These are phyloP conservation scores for Nakaseomyces delphensis DNA, from an alignment of 1,139 yeast genomes.

Conservation along the genomic window DNA sequence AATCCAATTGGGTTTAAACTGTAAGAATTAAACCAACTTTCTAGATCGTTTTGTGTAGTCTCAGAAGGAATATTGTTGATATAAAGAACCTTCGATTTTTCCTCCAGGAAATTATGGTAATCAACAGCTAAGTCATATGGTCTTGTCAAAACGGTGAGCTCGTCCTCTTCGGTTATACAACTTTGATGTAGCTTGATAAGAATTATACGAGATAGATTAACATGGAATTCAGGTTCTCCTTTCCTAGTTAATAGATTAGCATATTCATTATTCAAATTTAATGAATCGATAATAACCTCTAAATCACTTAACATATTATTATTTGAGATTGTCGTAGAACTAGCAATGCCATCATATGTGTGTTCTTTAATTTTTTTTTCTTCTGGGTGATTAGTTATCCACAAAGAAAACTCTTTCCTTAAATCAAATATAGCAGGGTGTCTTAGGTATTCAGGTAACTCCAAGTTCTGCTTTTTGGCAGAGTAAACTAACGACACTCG, in stretches of 20 bases:
- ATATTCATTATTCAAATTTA: neutral
- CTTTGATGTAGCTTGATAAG: slow-evolving; percentile 41
- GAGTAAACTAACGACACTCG: slow-evolving; percentile 74
- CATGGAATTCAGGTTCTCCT: neutral
- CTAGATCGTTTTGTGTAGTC: slow-evolving; percentile 84
- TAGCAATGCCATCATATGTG: slow-evolving; percentile 2
- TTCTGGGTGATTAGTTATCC: slow-evolving; percentile 48
- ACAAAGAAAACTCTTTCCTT: slow-evolving; percentile 59
- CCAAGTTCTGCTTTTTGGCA: slow-evolving; percentile 66
- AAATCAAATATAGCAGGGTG: slow-evolving; percentile 73
- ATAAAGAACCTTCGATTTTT: slow-evolving; percentile 70
- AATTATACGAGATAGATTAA: neutral
- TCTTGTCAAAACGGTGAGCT: slow-evolving; percentile 49
- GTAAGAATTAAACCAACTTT: slow-evolving; percentile 81
- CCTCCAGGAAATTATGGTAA: slow-evolving; percentile 55
- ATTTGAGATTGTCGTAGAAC: neutral
- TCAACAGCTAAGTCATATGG: slow-evolving; percentile 75
- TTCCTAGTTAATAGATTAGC: neutral
- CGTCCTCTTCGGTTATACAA: slow-evolving; percentile 47
- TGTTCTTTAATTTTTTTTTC: slow-evolving; percentile 2
- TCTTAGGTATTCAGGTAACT: slow-evolving; percentile 65
- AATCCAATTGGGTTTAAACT: slow-evolving; percentile 84
- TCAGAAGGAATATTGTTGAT: slow-evolving; percentile 73
- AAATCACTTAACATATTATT: neutral
- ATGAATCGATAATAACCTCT: neutral